Conservation (phyloP, 1,284 basidiomycete species). For the Vanrija sp. region DNA sequence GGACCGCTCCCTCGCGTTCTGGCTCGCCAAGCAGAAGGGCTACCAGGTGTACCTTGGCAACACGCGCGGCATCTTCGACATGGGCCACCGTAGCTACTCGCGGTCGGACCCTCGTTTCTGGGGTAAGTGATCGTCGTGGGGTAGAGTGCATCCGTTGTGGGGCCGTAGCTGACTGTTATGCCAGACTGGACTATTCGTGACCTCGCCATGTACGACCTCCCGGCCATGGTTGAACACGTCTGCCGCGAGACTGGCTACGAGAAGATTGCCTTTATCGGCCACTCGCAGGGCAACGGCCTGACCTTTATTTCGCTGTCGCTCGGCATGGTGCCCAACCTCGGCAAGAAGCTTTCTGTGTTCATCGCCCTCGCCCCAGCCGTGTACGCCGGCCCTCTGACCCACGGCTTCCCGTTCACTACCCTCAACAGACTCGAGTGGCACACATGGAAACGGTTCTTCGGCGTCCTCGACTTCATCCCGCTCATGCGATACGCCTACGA, state of each 20-base stretch:
- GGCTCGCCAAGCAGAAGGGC: slow-evolving; percentile 57
- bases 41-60: slow-evolving; percentile 64
- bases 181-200: slow-evolving; percentile 62
- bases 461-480: slow-evolving; percentile 61
- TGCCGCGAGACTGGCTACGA: slow-evolving; percentile 57
- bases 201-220: slow-evolving; percentile 60
- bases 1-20: slow-evolving; percentile 60
- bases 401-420: slow-evolving; percentile 57
- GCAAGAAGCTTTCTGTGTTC: slow-evolving; percentile 57
- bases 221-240: slow-evolving; percentile 59
- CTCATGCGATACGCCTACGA: slow-evolving; percentile 61
- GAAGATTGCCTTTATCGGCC: slow-evolving; percentile 61
- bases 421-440: slow-evolving; percentile 56
- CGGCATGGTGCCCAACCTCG: slow-evolving; percentile 58
- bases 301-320: slow-evolving; percentile 57
- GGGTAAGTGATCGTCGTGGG: slow-evolving; percentile 48
- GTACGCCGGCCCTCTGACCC: slow-evolving; percentile 59
- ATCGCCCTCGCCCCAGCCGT: slow-evolving; percentile 61
- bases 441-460: slow-evolving; percentile 58
- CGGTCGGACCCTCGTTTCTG: slow-evolving; percentile 59
- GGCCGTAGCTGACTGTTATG: slow-evolving; percentile 2
- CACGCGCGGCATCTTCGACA: slow-evolving; percentile 59
- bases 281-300: slow-evolving; percentile 60
- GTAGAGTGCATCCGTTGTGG: background rate
- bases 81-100: slow-evolving; percentile 56